These are phyloP conservation scores for Apiospora hydei DNA, from an alignment of 2,329 filamentous ascomycete genomes.

Conservation along the genomic window DNA sequence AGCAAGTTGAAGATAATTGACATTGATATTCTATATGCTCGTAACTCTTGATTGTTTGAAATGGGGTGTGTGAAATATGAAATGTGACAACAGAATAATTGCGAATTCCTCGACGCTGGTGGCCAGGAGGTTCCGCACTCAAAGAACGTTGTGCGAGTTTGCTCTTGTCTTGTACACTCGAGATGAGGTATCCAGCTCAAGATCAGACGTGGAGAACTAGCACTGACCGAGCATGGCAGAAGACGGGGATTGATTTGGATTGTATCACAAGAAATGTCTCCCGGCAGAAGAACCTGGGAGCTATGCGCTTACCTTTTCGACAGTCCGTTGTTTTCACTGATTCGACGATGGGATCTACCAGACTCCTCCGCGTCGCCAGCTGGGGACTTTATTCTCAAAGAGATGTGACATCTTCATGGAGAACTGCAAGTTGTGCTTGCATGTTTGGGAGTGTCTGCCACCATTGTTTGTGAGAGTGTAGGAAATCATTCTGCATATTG, in stretches of 20 bases:
- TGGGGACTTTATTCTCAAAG: neutral
- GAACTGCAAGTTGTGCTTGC: neutral
- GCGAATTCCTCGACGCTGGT: conserved; percentile 45
- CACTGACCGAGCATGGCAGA: conserved; percentile 48
- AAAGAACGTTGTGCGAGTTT: conserved; percentile 46
- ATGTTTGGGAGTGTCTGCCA: no score
- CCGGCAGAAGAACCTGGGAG: neutral
- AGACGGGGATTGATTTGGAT: conserved; percentile 36
- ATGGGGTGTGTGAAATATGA: neutral
- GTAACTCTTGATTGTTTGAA: neutral
- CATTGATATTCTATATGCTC: neutral
- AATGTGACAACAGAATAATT: conserved; percentile 51
- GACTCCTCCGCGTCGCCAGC: neutral
- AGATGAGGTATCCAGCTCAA: conserved; percentile 45
- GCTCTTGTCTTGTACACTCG: conserved; percentile 47
- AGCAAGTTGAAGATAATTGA: neutral
- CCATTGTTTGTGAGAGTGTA: neutral
- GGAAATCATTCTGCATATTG: neutral
- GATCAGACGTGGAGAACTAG: conserved; percentile 42
- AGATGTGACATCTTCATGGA: neutral
- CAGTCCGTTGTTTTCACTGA: neutral
- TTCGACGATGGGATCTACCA: neutral
- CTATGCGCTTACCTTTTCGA: conserved; percentile 1
- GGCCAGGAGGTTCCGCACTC: conserved; percentile 48
- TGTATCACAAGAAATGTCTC: neutral